These are phyloP conservation scores for Apiospora arundinis DNA, from an alignment of 2,329 filamentous ascomycete genomes.

Conservation along the genomic window DNA sequence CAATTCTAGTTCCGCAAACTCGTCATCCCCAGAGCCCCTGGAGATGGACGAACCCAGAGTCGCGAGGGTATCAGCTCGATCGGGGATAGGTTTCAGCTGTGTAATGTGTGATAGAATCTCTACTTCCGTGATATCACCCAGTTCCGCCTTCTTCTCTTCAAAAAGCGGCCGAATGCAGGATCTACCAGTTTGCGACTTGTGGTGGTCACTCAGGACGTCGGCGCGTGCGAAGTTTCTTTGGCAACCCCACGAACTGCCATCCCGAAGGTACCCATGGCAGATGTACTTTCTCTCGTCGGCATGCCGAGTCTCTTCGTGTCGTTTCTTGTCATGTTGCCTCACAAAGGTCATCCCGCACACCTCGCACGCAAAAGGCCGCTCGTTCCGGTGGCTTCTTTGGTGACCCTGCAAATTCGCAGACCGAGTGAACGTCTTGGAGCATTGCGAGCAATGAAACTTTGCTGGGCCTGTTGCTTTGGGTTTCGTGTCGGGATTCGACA, in stretches of 20 bases:
- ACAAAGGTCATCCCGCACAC: slow-evolving; percentile 41
- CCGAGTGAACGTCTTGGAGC: slow-evolving; percentile 46
- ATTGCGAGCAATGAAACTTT: slow-evolving; percentile 41
- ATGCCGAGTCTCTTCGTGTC: not conserved
- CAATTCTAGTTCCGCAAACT: not conserved
- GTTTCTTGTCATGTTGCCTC: not conserved
- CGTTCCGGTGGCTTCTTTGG: slow-evolving; percentile 44
- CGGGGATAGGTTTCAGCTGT: not conserved
- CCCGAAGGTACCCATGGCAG: not conserved
- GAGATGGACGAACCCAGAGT: not conserved
- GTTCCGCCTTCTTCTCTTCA: not conserved
- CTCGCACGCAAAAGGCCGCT: slow-evolving; percentile 38
- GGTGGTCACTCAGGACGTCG: not conserved
- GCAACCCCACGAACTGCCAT: not conserved
- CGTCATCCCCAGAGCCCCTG: not conserved
- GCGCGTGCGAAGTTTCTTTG: not conserved
- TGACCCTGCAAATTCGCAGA: slow-evolving; percentile 44
- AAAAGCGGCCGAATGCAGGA: not conserved
- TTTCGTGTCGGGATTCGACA: slow-evolving; percentile 22
- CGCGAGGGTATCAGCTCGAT: not conserved
- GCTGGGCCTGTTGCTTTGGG: not conserved
- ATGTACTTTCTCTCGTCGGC: not conserved
- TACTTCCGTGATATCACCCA: not conserved
- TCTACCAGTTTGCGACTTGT: not conserved
- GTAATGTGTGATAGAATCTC: not conserved